A percentile compares a stretch with the other conserved stretches of the same genome.
Evolutionary conservation across 768 basidiomycete species (phyloP).

Genomic region (Kwoniella dendrophila): DNA sequence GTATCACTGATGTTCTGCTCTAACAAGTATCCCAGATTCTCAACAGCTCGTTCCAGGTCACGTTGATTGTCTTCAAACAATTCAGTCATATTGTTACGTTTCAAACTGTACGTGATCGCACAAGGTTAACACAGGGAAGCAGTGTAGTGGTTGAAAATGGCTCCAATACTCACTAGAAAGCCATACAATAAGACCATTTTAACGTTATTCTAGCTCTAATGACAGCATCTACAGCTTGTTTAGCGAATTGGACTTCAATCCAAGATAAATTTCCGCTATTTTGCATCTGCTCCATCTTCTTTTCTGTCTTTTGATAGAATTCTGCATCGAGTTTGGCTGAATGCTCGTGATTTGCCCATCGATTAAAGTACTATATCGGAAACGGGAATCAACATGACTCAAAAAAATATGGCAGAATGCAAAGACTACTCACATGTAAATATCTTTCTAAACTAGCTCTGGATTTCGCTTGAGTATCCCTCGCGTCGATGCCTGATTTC

Average conservation of each 20-base stretch:
- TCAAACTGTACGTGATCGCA: conserved; percentile 59
- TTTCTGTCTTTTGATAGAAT: conserved; percentile 91
- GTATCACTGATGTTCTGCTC: conserved; percentile 82
- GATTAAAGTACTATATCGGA: conserved; percentile 85
- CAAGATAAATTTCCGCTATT: conserved; percentile 85
- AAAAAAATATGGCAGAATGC: background rate
- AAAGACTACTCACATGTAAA: conserved; percentile 73
- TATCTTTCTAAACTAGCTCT: conserved; percentile 92
- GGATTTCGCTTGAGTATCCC: conserved; percentile 86
- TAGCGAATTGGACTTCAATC: conserved; percentile 99
- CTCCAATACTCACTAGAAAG: conserved; percentile 68
- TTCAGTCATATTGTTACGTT: conserved; percentile 86
- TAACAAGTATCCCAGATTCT: conserved; percentile 87
- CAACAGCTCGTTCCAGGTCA: conserved; percentile 91
- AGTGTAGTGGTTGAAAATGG: background rate
- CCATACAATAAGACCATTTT: conserved; percentile 99
- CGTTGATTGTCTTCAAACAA: conserved; percentile 97
- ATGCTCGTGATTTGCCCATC: conserved; percentile 99
- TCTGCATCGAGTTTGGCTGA: conserved; percentile 95
- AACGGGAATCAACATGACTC: background rate
- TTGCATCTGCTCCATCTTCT: conserved; percentile 99
- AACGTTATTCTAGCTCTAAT: conserved; percentile 87
- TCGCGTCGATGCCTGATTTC: conserved; percentile 77
- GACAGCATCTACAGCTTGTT: conserved; percentile 94
- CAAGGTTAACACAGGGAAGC: background rate